Evolutionary conservation across 139 green algal species (phyloP), one percentile per base, ranked within the genome.

Genomic region (Chlamydomonas sp.): DNA sequence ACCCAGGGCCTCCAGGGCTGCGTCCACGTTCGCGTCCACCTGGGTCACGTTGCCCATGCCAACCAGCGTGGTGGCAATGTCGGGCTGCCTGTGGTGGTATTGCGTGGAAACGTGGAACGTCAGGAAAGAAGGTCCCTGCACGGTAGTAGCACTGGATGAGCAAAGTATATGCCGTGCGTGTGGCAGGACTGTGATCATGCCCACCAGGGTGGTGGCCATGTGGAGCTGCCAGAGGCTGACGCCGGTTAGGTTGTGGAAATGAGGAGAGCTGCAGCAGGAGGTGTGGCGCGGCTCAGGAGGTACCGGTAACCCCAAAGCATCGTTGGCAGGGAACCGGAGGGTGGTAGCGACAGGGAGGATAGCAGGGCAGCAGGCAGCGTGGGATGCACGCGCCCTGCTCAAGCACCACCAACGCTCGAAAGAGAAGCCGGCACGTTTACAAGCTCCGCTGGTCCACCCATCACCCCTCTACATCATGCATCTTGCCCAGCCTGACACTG

Each of bases 31-130:
- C 1, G 78, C 49, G 1, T 79, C 80, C 79, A 98, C 96, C 85
- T 95, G 77, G 16, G 94, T 86, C 1, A n/a, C 67, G 12, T 82
- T 95, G 77, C 79, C 87, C 92, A 99, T 96, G 81, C 97, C 96
- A 15, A 99, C 94, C 2, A 99, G 93, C 9, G 91, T 96, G 10
- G 94, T 95, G 1, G 95, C 83, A 63, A 99, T 95, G 79, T 83
- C 78, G 17, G 84, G 85, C 63, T 93, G 91, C 77, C 85, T 93
- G 88, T 18, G 17, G 72, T 8, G 66, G 7, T 12, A 6, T n/a
- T 7, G 31, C 31, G 71, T 18, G 73, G 8, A 8, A 8, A 15
- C 4, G 2, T 31, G 31, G 31, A 18, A 78, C 4, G 73, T 8
- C 1, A 7, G 0, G 5, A 8, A 80, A 12, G 16, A 80, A 5